Percentiles rank a stretch among this genome's conserved stretches.
phyloP scores from a whole-genome alignment of 108 stramenopile species.

The Parietichytrium sp. region DNA sequence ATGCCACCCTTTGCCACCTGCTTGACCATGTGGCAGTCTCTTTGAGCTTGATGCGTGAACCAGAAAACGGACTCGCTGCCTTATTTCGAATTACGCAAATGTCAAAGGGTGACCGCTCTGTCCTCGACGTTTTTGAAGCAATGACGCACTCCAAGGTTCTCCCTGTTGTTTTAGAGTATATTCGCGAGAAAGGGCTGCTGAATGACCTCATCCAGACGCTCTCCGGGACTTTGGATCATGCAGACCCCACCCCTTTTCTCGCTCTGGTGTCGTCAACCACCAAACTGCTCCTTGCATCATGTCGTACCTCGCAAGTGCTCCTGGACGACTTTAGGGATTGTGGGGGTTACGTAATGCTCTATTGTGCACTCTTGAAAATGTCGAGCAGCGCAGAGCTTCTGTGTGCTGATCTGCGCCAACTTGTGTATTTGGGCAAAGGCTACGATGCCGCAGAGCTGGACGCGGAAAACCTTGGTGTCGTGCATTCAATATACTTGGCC shows the following conservation, averaged over 20 bases:
- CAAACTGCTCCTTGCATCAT: conserved; percentile 14
- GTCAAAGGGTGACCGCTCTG: background rate
- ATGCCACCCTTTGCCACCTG: conserved; percentile 7
- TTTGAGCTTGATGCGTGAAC: conserved; percentile 12
- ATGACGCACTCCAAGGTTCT: background rate
- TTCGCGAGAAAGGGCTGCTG: conserved; percentile 9
- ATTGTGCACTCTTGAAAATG: background rate
- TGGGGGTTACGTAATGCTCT: background rate
- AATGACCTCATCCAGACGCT: background rate
- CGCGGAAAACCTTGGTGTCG: conserved; percentile 31
- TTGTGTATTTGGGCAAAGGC: background rate
- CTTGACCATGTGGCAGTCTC: background rate
- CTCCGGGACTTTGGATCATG: too few species aligned
- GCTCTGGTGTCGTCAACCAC: background rate
- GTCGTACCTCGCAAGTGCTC: background rate
- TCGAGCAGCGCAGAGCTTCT: background rate
- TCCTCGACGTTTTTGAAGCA: background rate
- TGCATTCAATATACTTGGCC: background rate
- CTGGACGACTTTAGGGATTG: conserved; percentile 25
- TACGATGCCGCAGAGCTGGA: conserved; percentile 12
- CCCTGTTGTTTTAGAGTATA: background rate
- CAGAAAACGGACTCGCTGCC: background rate
- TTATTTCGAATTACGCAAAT: background rate
- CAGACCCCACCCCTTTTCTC: too few species aligned
- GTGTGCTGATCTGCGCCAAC: background rate